A percentile compares a stretch with the other conserved stretches of the same genome.
phyloP scores from a whole-genome alignment of 441 rosid species.

The Gossypium davidsonii region DNA sequence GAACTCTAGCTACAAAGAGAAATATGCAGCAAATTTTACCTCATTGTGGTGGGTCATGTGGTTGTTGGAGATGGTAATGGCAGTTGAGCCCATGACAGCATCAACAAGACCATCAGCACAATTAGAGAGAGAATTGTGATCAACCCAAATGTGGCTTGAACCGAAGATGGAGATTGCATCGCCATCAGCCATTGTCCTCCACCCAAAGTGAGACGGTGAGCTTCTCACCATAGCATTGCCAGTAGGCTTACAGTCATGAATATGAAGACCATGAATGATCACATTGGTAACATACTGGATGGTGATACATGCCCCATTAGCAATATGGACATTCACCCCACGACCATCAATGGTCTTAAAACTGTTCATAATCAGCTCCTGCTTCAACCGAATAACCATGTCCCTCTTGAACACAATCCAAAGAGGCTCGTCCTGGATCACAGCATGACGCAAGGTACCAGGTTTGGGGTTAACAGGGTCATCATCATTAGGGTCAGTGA shows the following conservation, averaged over 20 bases:
- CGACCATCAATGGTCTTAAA: slow-evolving; percentile 93
- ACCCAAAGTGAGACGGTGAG: slow-evolving; percentile 2
- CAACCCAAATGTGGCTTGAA: slow-evolving; percentile 87
- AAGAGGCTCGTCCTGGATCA: slow-evolving; percentile 69
- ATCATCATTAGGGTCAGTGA: slow-evolving; percentile 44
- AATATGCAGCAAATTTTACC: slow-evolving; percentile 26
- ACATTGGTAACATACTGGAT: slow-evolving; percentile 77
- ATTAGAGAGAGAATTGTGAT: slow-evolving; percentile 77
- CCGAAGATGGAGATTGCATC: slow-evolving; percentile 40
- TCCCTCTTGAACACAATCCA: slow-evolving; percentile 89
- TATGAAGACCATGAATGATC: slow-evolving; percentile 77
- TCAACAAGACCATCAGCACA: slow-evolving; percentile 95
- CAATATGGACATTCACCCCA: slow-evolving; percentile 77
- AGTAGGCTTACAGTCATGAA: slow-evolving; percentile 81
- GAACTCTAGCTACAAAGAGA: not conserved
- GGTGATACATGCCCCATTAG: slow-evolving; percentile 81
- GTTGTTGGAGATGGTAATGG: slow-evolving; percentile 87
- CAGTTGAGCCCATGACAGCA: slow-evolving; percentile 91
- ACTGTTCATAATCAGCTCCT: slow-evolving; percentile 80
- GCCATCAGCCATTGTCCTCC: slow-evolving; percentile 1
- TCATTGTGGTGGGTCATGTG: slow-evolving; percentile 88
- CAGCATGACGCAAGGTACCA: slow-evolving; percentile 1
- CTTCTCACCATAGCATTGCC: slow-evolving; percentile 43
- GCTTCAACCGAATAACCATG: slow-evolving; percentile 79
- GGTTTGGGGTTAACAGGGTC: slow-evolving; percentile 5